Evolutionary conservation across 352 stramenopile species (phyloP), one percentile per base, ranked within the genome.

Genomic region (Globisporangium iwayamae): DNA sequence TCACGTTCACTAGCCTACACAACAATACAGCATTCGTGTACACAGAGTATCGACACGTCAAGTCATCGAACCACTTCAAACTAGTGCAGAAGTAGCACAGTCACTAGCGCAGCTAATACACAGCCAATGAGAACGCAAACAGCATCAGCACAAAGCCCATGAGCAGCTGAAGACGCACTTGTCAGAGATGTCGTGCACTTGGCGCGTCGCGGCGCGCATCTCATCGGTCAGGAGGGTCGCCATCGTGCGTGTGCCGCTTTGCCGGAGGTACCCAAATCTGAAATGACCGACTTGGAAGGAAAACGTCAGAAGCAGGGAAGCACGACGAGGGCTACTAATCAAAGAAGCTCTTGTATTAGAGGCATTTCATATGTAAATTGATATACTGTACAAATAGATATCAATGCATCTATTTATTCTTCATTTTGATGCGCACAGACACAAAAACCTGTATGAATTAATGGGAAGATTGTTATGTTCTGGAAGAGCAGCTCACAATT

Each of bases 1-100:
- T 91, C 47, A 86, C 36, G 51, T 90, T 91, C 54, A 88, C 75
- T 20, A 89, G 66, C 25, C 82, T 91, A 18, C 25, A 28, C 25
- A 28, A 2, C 25, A 28, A 28, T 28, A 28, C 32, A 57, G 9
- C 45, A 51, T 28, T 16, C 50, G 13, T 16, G 18, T 52, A 20
- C 34, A 39, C 22, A 43, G 18, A 54, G 13, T 39, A 7, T 18
- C 16, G n/a, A 30, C 57, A 56, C 7, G 13, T 22, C 25, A 11
- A 10, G 25, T 28, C 53, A 39, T 11, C n/a, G 13, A 13, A 18
- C 32, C 41, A 30, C 45, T 34, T 11, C 4, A 30, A 20, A 41
- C 28, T n/a, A 3, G 4, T n/a, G 20, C 14, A 25, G 6, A 9
- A n/a, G 20, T 11, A 54, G 16, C 16, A 43, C 34, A 53, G 34